Conservation (phyloP, 257 asterid species). For the Primulina huaijiensis region DNA sequence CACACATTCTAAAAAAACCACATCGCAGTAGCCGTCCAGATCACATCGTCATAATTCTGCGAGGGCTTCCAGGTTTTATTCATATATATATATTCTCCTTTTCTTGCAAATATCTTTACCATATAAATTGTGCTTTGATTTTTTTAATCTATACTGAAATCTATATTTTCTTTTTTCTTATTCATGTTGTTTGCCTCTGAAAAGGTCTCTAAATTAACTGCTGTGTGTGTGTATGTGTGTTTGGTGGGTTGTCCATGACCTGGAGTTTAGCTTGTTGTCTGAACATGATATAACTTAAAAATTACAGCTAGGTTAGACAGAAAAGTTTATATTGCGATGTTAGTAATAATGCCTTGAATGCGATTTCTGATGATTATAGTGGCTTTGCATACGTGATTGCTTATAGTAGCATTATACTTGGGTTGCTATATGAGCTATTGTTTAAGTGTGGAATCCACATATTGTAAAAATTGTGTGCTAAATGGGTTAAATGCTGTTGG, state of each 20-base stretch:
- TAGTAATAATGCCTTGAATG: not conserved
- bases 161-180: not conserved
- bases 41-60: slow-evolving; percentile 77
- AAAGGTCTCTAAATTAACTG: not conserved
- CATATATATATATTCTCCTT: not conserved
- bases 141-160: too few relatives aligned
- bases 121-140: slow-evolving; percentile 1
- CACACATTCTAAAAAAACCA: slow-evolving; percentile 79
- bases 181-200: not conserved
- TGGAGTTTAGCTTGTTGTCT: not conserved
- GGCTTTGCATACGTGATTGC: slow-evolving; percentile 3
- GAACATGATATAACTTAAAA: too few relatives aligned
- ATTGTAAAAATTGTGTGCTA: not conserved
- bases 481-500: not conserved
- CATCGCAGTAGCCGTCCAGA: slow-evolving; percentile 83
- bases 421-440: slow-evolving; percentile 5
- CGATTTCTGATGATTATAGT: not conserved
- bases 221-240: not conserved
- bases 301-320: too few relatives aligned
- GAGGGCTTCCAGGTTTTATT: slow-evolving; percentile 90
- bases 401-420: not conserved
- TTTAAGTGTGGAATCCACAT: not conserved
- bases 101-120: not conserved
- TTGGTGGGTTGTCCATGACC: not conserved
- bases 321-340: not conserved